Base-by-base conservation (phyloP, 2,329 filamentous ascomycete species). In the Fusarium anguioides region DNA sequence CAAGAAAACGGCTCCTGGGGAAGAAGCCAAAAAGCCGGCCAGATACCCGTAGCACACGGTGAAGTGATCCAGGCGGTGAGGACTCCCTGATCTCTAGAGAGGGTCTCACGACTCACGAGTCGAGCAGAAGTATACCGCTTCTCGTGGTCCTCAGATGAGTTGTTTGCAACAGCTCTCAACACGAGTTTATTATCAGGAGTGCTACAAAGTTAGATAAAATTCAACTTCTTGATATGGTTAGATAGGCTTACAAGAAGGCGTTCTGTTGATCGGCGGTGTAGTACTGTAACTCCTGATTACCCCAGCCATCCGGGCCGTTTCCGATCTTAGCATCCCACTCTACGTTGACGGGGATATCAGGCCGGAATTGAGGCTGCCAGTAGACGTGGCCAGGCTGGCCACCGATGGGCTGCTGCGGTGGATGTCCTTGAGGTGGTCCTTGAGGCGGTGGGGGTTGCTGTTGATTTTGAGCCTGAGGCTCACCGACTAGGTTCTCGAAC, bases 1-100 rank as follows among this genome's bases (percentile, higher is more conserved):
- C 86, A 89, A 1, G 76, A 75, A 68, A 88, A 88, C 0, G 86
- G 86, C 65, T 88, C 84, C 29, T 80, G 75, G 0, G 86, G 86
- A 8, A 89, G 77, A 50, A 88, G 80, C 86, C 86, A 89, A 70
- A 88, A 87, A 0, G 86, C 86, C 1, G 86, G 86, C 86, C 86
- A 89, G 44, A 89, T 83, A 6, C 86, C 86, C 4, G 78, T 72
- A 0, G 86, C 86, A 50, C 82, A 84, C 0, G 86, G 86, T 1
- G 84, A 80, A 1, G 79, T 77, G 12, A 87, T 80, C 3, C 81
- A 80, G 3, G 83, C 86, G 4, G 81, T 81, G 39, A 89, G 73
- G 46, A 82, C 86, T 26, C 86, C 86, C 29, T 82, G 78, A 39
- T 84, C 79, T 4, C 83, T 79, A 4, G 75, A 78, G 0, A 89